Conservation (phyloP, 495 filamentous ascomycete species). For the Penicillium nucicola region DNA sequence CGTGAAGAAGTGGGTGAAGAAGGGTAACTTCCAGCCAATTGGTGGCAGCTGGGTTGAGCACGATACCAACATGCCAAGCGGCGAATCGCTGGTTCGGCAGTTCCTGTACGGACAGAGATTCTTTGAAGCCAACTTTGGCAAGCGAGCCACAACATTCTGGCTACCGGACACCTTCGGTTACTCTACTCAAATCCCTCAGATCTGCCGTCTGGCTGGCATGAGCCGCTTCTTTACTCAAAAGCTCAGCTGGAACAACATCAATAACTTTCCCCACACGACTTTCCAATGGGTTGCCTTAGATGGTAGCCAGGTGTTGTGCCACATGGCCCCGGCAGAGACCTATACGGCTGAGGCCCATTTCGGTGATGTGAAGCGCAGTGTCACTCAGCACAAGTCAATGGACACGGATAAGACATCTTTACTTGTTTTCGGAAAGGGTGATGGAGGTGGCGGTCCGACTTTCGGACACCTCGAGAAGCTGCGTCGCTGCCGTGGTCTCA, state of each 20-base stretch:
- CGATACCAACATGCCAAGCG: conserved; percentile 94
- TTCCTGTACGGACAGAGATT: conserved; percentile 93
- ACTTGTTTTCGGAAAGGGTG: conserved; percentile 92
- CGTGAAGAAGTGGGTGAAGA: conserved; percentile 85
- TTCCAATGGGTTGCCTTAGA: conserved; percentile 98
- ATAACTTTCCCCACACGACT: conserved; percentile 96
- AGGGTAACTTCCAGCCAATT: conserved; percentile 89
- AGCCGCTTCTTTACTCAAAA: conserved; percentile 96
- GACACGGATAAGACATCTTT: conserved; percentile 85
- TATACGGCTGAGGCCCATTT: conserved; percentile 95
- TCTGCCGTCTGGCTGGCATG: conserved; percentile 92
- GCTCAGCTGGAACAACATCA: conserved; percentile 96
- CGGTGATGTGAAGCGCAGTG: conserved; percentile 87
- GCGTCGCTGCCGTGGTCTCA: conserved; percentile 88
- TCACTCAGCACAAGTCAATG: conserved; percentile 92
- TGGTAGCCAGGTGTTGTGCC: conserved; percentile 92
- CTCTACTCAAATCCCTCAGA: conserved; percentile 87
- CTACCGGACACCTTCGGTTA: conserved; percentile 98
- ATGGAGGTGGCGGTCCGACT: conserved; percentile 95
- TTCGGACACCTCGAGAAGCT: conserved; percentile 92
- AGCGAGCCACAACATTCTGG: conserved; percentile 90
- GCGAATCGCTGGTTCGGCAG: conserved; percentile 92
- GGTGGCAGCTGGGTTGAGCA: conserved; percentile 99
- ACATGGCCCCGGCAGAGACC: conserved; percentile 93
- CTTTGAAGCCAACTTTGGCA: conserved; percentile 90